These are phyloP conservation scores for Protomyces gravidus DNA, from an alignment of 1,139 yeast species.

Conservation along the genomic window DNA sequence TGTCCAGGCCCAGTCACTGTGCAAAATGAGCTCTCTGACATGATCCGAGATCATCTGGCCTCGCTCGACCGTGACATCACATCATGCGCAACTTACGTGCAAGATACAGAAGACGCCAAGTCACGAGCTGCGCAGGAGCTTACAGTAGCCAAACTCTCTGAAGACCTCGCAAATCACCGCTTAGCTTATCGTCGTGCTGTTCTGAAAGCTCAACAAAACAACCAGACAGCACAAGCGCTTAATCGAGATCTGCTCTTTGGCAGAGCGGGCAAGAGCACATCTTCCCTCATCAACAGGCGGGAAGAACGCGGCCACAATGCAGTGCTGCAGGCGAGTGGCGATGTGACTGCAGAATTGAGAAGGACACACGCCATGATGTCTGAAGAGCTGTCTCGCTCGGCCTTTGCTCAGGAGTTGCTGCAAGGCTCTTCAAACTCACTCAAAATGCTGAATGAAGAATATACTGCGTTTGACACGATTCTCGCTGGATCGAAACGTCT, in stretches of 20 bases:
- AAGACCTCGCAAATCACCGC: conserved; percentile 9
- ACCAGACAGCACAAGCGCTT: background rate
- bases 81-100: conserved; percentile 2
- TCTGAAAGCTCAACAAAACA: conserved; percentile 1
- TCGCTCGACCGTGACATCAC: conserved; percentile 10
- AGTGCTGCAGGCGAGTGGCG: conserved; percentile 24
- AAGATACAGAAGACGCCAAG: conserved; percentile 11
- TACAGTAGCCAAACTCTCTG: background rate
- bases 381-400: conserved; percentile 49
- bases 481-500: conserved; percentile 54
- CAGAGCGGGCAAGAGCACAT: background rate
- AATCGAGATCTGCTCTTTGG: conserved; percentile 1
- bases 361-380: conserved; percentile 28
- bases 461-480: conserved; percentile 52
- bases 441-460: conserved; percentile 49
- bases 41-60: conserved; percentile 15
- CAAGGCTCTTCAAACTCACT: conserved; percentile 57
- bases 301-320: conserved; percentile 8
- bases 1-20: conserved; percentile 12
- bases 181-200: conserved; percentile 12
- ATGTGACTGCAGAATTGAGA: conserved; percentile 25
- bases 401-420: conserved; percentile 57
- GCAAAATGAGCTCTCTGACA: conserved; percentile 7
- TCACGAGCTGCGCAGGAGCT: conserved; percentile 4
- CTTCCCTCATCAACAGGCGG: background rate